Evolutionary conservation across 164 flowering plant species (phyloP).

Genomic region (Annona squamosa): DNA sequence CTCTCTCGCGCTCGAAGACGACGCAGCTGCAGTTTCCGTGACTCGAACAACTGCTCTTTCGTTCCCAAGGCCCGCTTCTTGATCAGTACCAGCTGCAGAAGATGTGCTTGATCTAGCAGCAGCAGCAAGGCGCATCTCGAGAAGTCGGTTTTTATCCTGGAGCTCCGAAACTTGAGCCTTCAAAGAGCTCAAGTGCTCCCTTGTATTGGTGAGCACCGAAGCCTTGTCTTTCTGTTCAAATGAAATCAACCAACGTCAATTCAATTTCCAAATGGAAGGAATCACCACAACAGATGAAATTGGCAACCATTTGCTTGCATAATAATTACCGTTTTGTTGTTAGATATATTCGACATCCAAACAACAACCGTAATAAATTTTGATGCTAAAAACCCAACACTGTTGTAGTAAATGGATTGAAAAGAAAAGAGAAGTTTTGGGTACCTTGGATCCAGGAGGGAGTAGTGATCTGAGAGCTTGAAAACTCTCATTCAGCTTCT

Average conservation of each 20-base stretch:
- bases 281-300: not conserved
- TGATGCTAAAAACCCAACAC: not conserved
- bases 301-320: not conserved
- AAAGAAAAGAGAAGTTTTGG: not conserved
- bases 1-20: slow-evolving; percentile 26
- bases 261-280: not conserved
- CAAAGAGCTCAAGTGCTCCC: slow-evolving; percentile 43
- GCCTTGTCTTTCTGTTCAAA: slow-evolving; percentile 68
- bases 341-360: not conserved
- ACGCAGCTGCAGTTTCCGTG: slow-evolving; percentile 15
- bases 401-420: not conserved
- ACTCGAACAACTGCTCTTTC: slow-evolving; percentile 30
- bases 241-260: not conserved
- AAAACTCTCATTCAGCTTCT: slow-evolving; percentile 77
- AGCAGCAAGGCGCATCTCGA: slow-evolving; percentile 33
- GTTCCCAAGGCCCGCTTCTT: slow-evolving; percentile 8
- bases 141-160: slow-evolving; percentile 27
- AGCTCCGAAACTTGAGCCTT: slow-evolving; percentile 49
- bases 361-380: not conserved
- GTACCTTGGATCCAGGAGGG: slow-evolving; percentile 85
- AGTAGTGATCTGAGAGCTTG: slow-evolving; percentile 59
- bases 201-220: slow-evolving; percentile 46
- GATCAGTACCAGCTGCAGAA: slow-evolving; percentile 4
- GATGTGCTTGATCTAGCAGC: slow-evolving; percentile 2
- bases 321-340: not conserved